phyloP scores from a whole-genome alignment of 108 stramenopile species.

The Licmophora abbreviata region DNA sequence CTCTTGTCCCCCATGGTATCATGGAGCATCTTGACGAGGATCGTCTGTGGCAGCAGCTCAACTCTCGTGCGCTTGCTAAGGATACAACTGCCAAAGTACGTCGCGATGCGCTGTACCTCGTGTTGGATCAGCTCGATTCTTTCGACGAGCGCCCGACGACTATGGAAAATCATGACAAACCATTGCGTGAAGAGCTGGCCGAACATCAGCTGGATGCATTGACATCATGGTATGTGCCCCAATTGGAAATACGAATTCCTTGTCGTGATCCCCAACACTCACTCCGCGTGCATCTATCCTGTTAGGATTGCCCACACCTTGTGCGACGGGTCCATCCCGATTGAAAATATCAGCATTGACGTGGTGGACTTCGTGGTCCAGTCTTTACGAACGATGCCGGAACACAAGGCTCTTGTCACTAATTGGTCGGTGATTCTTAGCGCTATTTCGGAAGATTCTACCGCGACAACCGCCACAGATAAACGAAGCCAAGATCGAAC shows the following conservation, averaged over 20 bases:
- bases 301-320: slow-evolving; percentile 50
- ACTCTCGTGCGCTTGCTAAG: slow-evolving; percentile 51
- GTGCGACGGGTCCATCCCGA: slow-evolving; percentile 46
- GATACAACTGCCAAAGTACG: slow-evolving; percentile 52
- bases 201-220: slow-evolving; percentile 30
- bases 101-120: slow-evolving; percentile 63
- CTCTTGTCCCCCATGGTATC: slow-evolving; percentile 52
- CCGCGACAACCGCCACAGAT: slow-evolving; percentile 15
- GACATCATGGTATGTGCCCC: slow-evolving; percentile 32
- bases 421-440: slow-evolving; percentile 74
- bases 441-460: slow-evolving; percentile 56
- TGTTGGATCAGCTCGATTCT: slow-evolving; percentile 79
- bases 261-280: not conserved
- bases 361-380: slow-evolving; percentile 60
- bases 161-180: not conserved
- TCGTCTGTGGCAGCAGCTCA: slow-evolving; percentile 67
- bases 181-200: not conserved
- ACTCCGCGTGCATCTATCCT: slow-evolving; percentile 1
- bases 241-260: not conserved
- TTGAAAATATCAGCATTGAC: slow-evolving; percentile 58
- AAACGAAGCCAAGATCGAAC: slow-evolving; percentile 23
- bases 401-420: slow-evolving; percentile 47
- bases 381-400: slow-evolving; percentile 60
- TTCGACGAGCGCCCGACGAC: slow-evolving; percentile 53
- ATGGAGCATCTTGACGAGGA: slow-evolving; percentile 78